Evolutionary conservation across 2,329 filamentous ascomycete species (phyloP), one percentile per base, ranked within the genome.

Genomic region (Xylaria hypoxylon): DNA sequence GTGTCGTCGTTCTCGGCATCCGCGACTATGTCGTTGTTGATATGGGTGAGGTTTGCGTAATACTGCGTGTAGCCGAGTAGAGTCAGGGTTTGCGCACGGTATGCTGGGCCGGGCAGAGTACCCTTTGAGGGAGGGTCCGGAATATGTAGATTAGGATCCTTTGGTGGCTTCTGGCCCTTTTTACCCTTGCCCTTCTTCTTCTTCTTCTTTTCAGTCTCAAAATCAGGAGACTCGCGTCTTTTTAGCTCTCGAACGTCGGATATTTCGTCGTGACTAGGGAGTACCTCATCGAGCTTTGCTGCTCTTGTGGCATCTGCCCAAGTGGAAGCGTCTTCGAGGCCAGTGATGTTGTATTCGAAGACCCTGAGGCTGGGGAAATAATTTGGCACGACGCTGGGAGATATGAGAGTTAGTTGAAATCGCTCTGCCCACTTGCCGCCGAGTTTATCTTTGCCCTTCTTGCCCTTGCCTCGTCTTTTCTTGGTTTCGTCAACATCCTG

Each of bases 291-390:
- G 28, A 58, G 33, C 19, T 57, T 51, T 10, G 44, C 56, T 10
- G 45, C 33, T 42, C 72, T 72, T 15, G 66, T 44, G 19, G 51
- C 61, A 8, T 77, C 74, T 22, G 70, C 64, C 86, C 86, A 88
- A 1, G 83, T 78, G 1, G 80, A 75, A 0, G 77, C 72, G 59
- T 87, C 74, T 70, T 93, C 91, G 3, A 97, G 77, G 0, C 93
- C 93, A 0, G 85, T 92, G 61, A 93, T 93, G 77, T 99, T 98
- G 83, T 98, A 99, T 75, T 97, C 93, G 70, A 95, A 84, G n/a
- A 99, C 86, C n/a, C 94, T 88, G 35, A 97, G 80, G 0, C 92
- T 94, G 0, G 95, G 96, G 70, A 94, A 96, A 79, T 93, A 97
- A 76, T 96, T 97, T 6, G 95, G 96, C 8, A 98, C 92, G 42